These are phyloP conservation scores for Syncephalastrum contaminatum DNA, from an alignment of 371 early-diverging fungal genomes.

Conservation along the genomic window DNA sequence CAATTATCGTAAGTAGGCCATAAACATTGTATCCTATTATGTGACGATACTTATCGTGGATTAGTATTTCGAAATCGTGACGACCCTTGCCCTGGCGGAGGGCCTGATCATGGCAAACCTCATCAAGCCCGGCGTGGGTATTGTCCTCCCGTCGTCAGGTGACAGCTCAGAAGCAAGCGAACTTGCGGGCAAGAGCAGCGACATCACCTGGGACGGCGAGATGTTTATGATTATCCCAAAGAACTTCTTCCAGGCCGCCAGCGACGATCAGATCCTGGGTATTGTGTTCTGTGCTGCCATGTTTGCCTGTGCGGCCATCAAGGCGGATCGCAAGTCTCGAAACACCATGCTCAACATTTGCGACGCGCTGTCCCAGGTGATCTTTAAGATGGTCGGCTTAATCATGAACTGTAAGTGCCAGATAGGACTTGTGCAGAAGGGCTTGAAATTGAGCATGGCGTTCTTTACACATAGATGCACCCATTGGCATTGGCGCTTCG, in stretches of 20 bases:
- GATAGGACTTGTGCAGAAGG: neutral
- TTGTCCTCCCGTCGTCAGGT: conserved; percentile 17
- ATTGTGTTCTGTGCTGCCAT: conserved; percentile 71
- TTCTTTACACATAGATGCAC: conserved; percentile 46
- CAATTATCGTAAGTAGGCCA: conserved; percentile 44
- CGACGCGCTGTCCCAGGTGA: conserved; percentile 59
- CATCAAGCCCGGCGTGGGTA: conserved; percentile 61
- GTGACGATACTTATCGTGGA: neutral
- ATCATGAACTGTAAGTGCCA: conserved; percentile 60
- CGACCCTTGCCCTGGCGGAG: conserved; percentile 67
- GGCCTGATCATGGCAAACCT: conserved; percentile 72
- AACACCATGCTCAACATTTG: conserved; percentile 59
- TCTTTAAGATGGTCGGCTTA: conserved; percentile 70
- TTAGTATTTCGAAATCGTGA: conserved; percentile 67
- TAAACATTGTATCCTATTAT: neutral
- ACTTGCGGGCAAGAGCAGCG: conserved; percentile 24
- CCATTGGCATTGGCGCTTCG: conserved; percentile 71
- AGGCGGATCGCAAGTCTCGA: conserved; percentile 50
- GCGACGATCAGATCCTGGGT: conserved; percentile 58
- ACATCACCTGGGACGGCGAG: conserved; percentile 58
- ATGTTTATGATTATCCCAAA: conserved; percentile 57
- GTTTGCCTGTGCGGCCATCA: conserved; percentile 69
- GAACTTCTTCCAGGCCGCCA: conserved; percentile 53
- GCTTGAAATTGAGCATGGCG: neutral
- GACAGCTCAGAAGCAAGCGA: conserved; percentile 12